These are phyloP conservation scores for Trichoderma parareesei DNA, from an alignment of 495 filamentous ascomycete species.

Conservation along the genomic window DNA sequence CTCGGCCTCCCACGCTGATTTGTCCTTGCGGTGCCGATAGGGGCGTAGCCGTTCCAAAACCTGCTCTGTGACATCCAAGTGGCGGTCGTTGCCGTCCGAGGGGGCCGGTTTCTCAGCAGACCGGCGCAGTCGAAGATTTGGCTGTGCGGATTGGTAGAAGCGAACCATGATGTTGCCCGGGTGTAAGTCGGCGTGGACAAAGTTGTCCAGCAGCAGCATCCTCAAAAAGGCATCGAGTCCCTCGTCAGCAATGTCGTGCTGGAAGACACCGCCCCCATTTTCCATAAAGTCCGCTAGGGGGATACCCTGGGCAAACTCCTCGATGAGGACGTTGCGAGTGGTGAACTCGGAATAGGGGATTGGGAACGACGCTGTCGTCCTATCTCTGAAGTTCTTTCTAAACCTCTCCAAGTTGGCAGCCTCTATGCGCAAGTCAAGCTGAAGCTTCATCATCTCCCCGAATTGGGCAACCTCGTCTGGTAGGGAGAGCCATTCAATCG, in stretches of 20 bases:
- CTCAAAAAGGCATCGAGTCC: conserved; percentile 95
- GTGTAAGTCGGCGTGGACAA: conserved; percentile 96
- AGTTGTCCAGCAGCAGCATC: conserved; percentile 97
- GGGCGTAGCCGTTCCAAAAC: conserved; percentile 75
- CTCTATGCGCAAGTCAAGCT: conserved; percentile 93
- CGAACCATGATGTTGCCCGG: conserved; percentile 99
- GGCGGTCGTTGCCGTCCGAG: conserved; percentile 24
- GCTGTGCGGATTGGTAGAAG: conserved; percentile 78
- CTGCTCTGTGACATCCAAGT: conserved; percentile 77
- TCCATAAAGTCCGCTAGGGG: conserved; percentile 84
- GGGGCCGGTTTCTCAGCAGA: conserved; percentile 23
- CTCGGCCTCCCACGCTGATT: conserved; percentile 57
- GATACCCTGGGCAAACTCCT: conserved; percentile 93
- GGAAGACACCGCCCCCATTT: conserved; percentile 85
- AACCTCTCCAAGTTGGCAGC: conserved; percentile 83
- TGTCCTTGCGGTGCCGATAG: conserved; percentile 48
- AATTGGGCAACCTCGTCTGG: conserved; percentile 93
- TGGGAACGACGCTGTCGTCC: conserved; percentile 91
- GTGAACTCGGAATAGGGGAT: conserved; percentile 88
- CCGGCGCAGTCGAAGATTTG: conserved; percentile 47
- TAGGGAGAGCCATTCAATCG: conserved; percentile 94
- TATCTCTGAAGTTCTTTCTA: conserved; percentile 79
- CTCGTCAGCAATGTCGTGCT: conserved; percentile 89
- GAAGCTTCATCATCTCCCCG: conserved; percentile 96
- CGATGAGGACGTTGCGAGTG: conserved; percentile 84